Percentiles rank a stretch among this genome's conserved stretches.
Evolutionary conservation across 495 filamentous ascomycete genomes (phyloP).

Genomic region (Trichoderma parareesei): DNA sequence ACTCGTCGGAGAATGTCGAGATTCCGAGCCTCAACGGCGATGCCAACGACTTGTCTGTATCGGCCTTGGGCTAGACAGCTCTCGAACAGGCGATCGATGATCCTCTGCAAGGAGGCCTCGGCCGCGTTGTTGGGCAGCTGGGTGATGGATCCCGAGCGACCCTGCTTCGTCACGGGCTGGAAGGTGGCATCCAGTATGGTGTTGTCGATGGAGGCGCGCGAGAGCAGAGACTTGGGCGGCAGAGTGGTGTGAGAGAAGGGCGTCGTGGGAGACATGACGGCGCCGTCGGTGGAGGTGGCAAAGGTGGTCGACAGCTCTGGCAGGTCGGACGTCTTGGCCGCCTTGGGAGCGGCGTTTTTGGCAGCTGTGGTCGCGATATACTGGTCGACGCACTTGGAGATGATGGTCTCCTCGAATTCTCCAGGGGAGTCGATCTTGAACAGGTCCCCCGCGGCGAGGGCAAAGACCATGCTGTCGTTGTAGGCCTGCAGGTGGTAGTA

Average conservation of each 20-base stretch:
- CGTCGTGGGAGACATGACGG: slow-evolving; percentile 76
- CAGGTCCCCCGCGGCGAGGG: slow-evolving; percentile 86
- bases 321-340: slow-evolving; percentile 42
- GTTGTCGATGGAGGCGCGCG: slow-evolving; percentile 54
- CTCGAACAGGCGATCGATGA: slow-evolving; percentile 87
- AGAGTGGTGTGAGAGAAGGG: slow-evolving; percentile 88
- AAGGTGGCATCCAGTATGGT: slow-evolving; percentile 47
- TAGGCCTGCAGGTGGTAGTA: slow-evolving; percentile 99
- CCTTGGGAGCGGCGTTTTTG: slow-evolving; percentile 48
- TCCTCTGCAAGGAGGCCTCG: slow-evolving; percentile 64
- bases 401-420: slow-evolving; percentile 98
- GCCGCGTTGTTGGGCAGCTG: slow-evolving; percentile 36
- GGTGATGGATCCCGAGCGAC: slow-evolving; percentile 38
- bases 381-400: slow-evolving; percentile 95
- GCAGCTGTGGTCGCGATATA: slow-evolving; percentile 81
- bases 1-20: slow-evolving; percentile 80
- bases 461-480: slow-evolving; percentile 98
- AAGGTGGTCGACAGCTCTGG: slow-evolving; percentile 71
- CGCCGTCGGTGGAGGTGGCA: slow-evolving; percentile 49
- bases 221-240: slow-evolving; percentile 88
- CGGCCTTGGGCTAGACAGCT: slow-evolving; percentile 77
- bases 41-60: slow-evolving; percentile 96
- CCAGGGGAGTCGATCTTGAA: slow-evolving; percentile 86
- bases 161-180: slow-evolving; percentile 50
- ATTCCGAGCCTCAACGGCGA: slow-evolving; percentile 92